phyloP scores from a whole-genome alignment of 2,329 filamentous ascomycete genomes.

The Talaromyces sp. region DNA sequence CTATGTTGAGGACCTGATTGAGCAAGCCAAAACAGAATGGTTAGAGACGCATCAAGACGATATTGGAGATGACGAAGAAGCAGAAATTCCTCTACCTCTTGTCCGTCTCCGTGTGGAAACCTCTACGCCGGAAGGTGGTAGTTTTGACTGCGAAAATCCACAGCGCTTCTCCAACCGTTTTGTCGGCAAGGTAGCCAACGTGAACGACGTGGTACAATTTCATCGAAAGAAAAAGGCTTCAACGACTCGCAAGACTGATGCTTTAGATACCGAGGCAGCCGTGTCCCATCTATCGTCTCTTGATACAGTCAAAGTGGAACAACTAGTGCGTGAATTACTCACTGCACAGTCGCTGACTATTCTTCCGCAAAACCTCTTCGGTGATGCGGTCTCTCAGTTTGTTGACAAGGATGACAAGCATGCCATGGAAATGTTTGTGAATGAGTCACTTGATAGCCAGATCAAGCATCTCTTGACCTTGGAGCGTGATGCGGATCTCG shows the following conservation, averaged over 20 bases:
- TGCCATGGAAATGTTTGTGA: constrained; percentile 77
- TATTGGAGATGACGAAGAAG: constrained; percentile 49
- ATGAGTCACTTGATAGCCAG: constrained; percentile 64
- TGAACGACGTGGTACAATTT: constrained; percentile 89
- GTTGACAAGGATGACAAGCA: constrained; percentile 94
- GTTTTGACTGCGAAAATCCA: constrained; percentile 88
- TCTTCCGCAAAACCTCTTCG: constrained; percentile 84
- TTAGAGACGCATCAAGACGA: constrained; percentile 65
- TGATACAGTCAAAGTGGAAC: constrained; percentile 80
- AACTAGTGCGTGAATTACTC: constrained; percentile 82
- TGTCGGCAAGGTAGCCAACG: constrained; percentile 82
- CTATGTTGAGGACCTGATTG: constrained; percentile 81
- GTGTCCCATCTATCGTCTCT: constrained; percentile 56
- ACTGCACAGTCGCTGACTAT: constrained; percentile 85
- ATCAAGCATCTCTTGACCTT: constrained; percentile 64
- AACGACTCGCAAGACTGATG: constrained; percentile 44
- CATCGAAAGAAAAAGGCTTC: constrained; percentile 74
- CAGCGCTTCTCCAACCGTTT: constrained; percentile 95
- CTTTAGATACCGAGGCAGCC: constrained; percentile 55
- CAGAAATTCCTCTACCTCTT: constrained; percentile 69
- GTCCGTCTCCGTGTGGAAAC: constrained; percentile 89
- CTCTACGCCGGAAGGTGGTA: constrained; percentile 74
- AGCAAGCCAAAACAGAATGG: constrained; percentile 79
- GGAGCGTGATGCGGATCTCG: constrained; percentile 62
- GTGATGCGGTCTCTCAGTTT: constrained; percentile 86